Percentiles rank a stretch among this genome's conserved stretches.
phyloP scores from a whole-genome alignment of 805 yeast genomes.

The Saccharomyces cerevisiae region DNA sequence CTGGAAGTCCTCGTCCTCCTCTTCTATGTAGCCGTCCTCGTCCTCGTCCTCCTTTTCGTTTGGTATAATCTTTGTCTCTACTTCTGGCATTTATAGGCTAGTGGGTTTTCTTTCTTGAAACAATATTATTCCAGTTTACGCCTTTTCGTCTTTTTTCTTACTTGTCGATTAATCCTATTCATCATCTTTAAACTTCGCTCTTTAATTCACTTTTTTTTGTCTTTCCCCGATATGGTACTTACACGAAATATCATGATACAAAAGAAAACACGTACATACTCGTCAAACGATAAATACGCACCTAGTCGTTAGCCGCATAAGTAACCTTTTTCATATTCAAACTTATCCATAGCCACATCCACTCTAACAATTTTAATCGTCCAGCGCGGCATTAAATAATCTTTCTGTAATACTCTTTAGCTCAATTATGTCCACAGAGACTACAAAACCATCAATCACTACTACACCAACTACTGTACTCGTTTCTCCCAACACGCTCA shows the following conservation, averaged over 20 bases:
- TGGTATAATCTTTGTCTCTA: not conserved
- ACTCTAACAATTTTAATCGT: not conserved
- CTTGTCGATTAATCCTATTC: not conserved
- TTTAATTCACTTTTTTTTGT: not conserved
- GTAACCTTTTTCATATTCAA: not conserved
- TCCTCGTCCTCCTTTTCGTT: not conserved
- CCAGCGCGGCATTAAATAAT: not conserved
- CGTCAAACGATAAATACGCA: not conserved
- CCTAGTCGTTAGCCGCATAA: not conserved
- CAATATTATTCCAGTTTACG: not conserved
- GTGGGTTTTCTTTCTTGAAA: not conserved
- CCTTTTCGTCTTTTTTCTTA: not conserved
- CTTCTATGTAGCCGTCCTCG: slow-evolving; percentile 26
- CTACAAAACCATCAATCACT: not conserved
- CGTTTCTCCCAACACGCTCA: slow-evolving; percentile 33
- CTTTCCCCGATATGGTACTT: not conserved
- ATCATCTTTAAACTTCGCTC: not conserved
- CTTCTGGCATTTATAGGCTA: not conserved
- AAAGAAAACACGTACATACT: not conserved
- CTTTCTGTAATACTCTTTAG: not conserved
- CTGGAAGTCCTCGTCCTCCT: slow-evolving; percentile 35
- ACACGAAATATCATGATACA: not conserved
- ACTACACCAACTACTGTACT: not conserved
- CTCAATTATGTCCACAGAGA: not conserved
- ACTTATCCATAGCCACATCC: not conserved